These are phyloP conservation scores for Domatiomyces catenatus DNA, from an alignment of 2,329 filamentous ascomycete species.

Conservation along the genomic window DNA sequence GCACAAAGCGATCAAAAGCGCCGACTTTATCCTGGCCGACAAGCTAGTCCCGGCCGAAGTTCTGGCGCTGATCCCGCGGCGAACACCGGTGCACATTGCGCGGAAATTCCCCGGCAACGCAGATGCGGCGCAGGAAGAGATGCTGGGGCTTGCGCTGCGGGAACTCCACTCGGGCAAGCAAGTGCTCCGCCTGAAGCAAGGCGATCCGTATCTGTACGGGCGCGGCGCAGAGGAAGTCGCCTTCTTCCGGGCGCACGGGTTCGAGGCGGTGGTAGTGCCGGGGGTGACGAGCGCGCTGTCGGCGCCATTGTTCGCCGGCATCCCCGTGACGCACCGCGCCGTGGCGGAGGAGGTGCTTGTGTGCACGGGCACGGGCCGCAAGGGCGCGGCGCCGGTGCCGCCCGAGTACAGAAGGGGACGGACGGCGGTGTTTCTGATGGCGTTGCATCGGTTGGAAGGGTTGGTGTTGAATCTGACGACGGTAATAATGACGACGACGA, in stretches of 20 bases:
- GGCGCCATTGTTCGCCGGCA: slow-evolving; percentile 73
- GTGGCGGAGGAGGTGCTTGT: slow-evolving; percentile 86
- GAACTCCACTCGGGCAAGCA: slow-evolving; percentile 55
- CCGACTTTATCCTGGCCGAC: slow-evolving; percentile 37
- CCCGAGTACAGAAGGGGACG: slow-evolving; percentile 61
- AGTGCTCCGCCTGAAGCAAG: slow-evolving; percentile 85
- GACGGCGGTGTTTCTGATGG: slow-evolving; percentile 92
- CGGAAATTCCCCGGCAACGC: slow-evolving; percentile 97
- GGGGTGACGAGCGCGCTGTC: slow-evolving; percentile 80
- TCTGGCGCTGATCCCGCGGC: slow-evolving; percentile 74
- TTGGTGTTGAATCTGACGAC: slow-evolving; percentile 55
- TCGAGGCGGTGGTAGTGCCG: slow-evolving; percentile 59
- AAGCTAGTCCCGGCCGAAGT: slow-evolving; percentile 57
- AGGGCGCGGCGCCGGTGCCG: slow-evolving; percentile 67
- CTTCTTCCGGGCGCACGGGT: slow-evolving; percentile 62
- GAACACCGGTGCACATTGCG: slow-evolving; percentile 79
- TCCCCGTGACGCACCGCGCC: slow-evolving; percentile 76
- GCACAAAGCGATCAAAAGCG: slow-evolving; percentile 32
- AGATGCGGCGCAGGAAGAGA: slow-evolving; percentile 79
- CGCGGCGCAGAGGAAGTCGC: slow-evolving; percentile 83
- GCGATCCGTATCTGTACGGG: slow-evolving; percentile 92
- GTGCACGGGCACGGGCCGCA: slow-evolving; percentile 91
- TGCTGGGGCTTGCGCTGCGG: slow-evolving; percentile 61
- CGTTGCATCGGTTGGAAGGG: slow-evolving; percentile 64
- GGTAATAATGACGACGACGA: slow-evolving; percentile 9